phyloP scores from a whole-genome alignment of 1,284 basidiomycete species.

The Sanghuangporus baumii region DNA sequence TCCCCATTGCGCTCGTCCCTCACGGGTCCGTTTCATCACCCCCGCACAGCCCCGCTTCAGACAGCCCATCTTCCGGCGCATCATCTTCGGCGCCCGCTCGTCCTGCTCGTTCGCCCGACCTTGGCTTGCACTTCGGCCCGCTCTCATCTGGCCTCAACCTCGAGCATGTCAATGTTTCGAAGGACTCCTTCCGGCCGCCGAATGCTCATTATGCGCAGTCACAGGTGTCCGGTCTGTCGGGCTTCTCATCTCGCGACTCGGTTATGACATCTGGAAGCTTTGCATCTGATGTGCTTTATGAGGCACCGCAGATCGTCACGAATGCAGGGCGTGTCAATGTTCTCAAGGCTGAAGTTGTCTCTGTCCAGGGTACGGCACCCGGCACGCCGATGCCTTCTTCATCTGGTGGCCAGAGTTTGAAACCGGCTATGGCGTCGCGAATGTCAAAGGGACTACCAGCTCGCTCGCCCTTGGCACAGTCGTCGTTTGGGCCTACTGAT shows the following conservation, averaged over 20 bases:
- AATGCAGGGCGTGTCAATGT: constrained; percentile 60
- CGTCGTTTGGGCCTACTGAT: constrained; percentile 69
- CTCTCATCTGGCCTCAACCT: constrained; percentile 41
- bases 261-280: constrained; percentile 70
- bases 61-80: constrained; percentile 26
- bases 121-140: constrained; percentile 28
- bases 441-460: constrained; percentile 43
- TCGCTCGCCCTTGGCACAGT: constrained; percentile 53
- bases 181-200: constrained; percentile 40
- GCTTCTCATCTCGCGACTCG: constrained; percentile 54
- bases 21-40: constrained; percentile 47
- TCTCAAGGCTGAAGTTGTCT: constrained; percentile 73
- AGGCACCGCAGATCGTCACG: constrained; percentile 76
- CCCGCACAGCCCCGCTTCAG: constrained; percentile 76
- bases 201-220: constrained; percentile 43
- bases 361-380: constrained; percentile 40
- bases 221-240: constrained; percentile 47
- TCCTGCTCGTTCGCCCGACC: constrained; percentile 55
- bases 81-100: constrained; percentile 41
- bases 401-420: constrained; percentile 20
- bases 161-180: constrained; percentile 56
- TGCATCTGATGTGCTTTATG: constrained; percentile 71
- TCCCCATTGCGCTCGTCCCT: constrained; percentile 76
- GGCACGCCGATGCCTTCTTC: constrained; percentile 28
- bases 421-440: constrained; percentile 24